Evolutionary conservation across 176 grass and related monocot genomes (phyloP), one percentile per base, ranked within the genome.

Genomic region (Miscanthus lutarioriparius): DNA sequence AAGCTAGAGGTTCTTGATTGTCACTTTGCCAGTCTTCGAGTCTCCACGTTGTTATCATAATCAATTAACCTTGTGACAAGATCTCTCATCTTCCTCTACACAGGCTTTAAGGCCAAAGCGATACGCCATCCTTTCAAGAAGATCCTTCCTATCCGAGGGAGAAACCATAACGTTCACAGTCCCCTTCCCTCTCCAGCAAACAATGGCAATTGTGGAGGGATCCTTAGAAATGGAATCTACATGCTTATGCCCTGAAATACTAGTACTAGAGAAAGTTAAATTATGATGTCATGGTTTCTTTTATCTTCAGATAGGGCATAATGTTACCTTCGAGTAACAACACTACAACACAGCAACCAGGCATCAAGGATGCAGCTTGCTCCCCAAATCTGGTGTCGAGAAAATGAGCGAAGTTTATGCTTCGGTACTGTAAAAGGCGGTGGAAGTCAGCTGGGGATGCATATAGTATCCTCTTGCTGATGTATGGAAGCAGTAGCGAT

Each of bases 121-220:
- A 38, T 90, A 56, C n/a, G 54, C 54, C 26, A 97, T 83, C 83
- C 87, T 93, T 86, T 92, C 87, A 20, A 98, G 91, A 15, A 98
- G 90, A 78, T 98, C 96, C 78, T 92, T 90, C 35, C 87, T 90
- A 76, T 98, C 89, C 3, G 75, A 23, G 2, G 85, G 91, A 72
- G 96, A 98, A 86, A 98, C 89, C 87, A 98, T 89, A 82, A 93
- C 89, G 10, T 90, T 90, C 80, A 98, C 56, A 59, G 91, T 95
- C 7, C 87, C 85, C 83, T 92, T 98, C 20, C 96, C 96, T 94
- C 94, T 95, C 96, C 96, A 98, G 86, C 96, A 95, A 80, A 98
- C 89, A 65, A 95, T 93, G 73, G 96, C 89, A 37, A 90, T 76
- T 36, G 87, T 85, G 1, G 91, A 86, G 67, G 89, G n/a, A 44